Evolutionary conservation across 208 protist species (phyloP), one percentile per base, ranked within the genome.

Genomic region (Wallacemonas sp.): DNA sequence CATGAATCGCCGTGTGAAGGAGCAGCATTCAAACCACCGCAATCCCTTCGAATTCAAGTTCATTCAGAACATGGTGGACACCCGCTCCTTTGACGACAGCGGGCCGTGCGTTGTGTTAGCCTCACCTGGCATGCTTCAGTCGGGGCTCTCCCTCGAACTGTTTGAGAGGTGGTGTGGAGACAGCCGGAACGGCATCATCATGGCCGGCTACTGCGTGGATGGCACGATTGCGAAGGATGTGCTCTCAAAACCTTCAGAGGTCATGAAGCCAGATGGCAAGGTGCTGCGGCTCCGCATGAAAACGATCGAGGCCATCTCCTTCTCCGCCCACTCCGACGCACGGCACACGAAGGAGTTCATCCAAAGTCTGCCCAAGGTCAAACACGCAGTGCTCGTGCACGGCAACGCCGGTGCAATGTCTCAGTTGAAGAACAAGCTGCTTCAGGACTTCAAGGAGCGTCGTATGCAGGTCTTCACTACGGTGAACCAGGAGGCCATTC

Each of bases 11-110:
- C 80, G 84, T 54, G 94, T 99, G 55, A 91, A 95, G 71, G 72
- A 93, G 56, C 86, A 98, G 68, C 96, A 95, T 70, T 88, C 79
- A 19, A 82, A 94, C 67, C 82, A 95, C 60, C 80, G 82, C 66
- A 99, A 99, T 77, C 98, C 98, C 2, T 99, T 99, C 66, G 72
- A 95, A 17, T 99, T 99, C 72, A 96, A 97, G 68, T 93, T 99
- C 86, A 98, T 99, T 61, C 72, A 72, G 27, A 90, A 96, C 19
- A 77, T 99, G 14, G 82, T 94, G 31, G 86, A 91, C 39, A 91
- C 92, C 19, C 84, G 94, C 31, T 59, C 82, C 19, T 98, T 99
- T 64, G 91, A 98, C 51, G 93, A 98, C 72, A 86, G 68, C 42
- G 93, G 94, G n/a, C 95, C 96, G 15, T 98, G 87, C 49, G 95